These are phyloP conservation scores for Purpureocillium takamizusanense DNA, from an alignment of 2,329 filamentous ascomycete species.

Conservation along the genomic window DNA sequence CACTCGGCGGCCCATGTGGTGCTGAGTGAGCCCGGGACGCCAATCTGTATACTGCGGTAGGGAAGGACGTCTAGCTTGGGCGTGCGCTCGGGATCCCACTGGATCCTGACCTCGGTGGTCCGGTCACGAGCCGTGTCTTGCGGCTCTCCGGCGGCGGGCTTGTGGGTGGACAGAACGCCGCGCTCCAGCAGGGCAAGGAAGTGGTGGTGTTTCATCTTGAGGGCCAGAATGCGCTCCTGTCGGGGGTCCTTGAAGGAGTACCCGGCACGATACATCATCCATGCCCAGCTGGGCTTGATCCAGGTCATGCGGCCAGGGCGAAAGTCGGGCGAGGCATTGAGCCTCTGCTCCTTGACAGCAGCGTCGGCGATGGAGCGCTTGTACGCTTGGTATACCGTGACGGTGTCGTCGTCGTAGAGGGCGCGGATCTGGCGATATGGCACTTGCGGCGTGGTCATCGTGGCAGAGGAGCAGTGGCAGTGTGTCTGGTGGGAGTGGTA, in stretches of 20 bases:
- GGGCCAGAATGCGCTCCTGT: conserved; percentile 47
- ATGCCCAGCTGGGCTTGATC: conserved; percentile 55
- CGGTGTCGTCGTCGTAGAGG: conserved; percentile 35
- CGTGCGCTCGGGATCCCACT: conserved; percentile 55
- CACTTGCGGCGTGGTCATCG: conserved; percentile 1
- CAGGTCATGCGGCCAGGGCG: conserved; percentile 50
- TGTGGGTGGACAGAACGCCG: conserved; percentile 22
- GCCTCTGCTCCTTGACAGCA: conserved; percentile 40
- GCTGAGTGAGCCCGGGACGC: conserved; percentile 39
- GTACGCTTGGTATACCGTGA: conserved; percentile 57
- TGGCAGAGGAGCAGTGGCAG: not conserved
- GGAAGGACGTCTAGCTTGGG: conserved; percentile 32
- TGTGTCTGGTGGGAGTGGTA: not conserved
- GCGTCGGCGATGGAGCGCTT: conserved; percentile 39
- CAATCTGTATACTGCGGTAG: conserved; percentile 53
- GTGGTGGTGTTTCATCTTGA: conserved; percentile 40
- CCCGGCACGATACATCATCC: conserved; percentile 56
- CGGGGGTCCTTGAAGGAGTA: conserved; percentile 47
- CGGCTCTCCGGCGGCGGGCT: not conserved
- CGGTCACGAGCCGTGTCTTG: conserved; percentile 12
- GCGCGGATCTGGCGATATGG: conserved; percentile 45
- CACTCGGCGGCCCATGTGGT: conserved; percentile 38
- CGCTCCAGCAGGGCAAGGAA: conserved; percentile 38
- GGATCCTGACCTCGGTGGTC: conserved; percentile 37
- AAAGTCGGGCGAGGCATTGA: conserved; percentile 45